Evolutionary conservation across 345 rosid genomes (phyloP).

Genomic region (Populus euphratica): DNA sequence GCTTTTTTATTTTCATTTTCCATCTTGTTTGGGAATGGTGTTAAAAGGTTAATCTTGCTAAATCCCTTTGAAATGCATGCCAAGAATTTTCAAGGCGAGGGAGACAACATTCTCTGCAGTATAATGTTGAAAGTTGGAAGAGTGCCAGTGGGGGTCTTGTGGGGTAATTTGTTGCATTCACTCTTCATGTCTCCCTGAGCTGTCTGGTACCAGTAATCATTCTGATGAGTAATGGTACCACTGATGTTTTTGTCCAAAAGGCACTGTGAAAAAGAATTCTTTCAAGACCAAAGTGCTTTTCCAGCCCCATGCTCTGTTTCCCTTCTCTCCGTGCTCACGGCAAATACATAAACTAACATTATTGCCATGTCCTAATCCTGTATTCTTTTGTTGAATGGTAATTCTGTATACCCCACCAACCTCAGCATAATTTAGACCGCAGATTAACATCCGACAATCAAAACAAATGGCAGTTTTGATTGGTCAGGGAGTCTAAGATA

Average conservation of each 20-base stretch:
- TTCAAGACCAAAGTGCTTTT: slow-evolving; percentile 1
- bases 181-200: slow-evolving; percentile 42
- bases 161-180: slow-evolving; percentile 36
- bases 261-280: slow-evolving; percentile 14
- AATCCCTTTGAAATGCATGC: slow-evolving; percentile 10
- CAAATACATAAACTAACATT: not conserved
- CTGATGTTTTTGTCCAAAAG: slow-evolving; percentile 21
- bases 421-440: slow-evolving; percentile 15
- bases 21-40: not conserved
- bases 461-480: not conserved
- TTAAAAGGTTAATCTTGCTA: slow-evolving; percentile 20
- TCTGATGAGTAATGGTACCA: slow-evolving; percentile 26
- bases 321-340: slow-evolving; percentile 6
- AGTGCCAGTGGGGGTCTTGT: slow-evolving; percentile 33
- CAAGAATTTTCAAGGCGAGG: slow-evolving; percentile 1
- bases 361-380: slow-evolving; percentile 14
- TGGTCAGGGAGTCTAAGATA: not conserved
- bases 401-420: not conserved
- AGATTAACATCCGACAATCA: slow-evolving; percentile 18
- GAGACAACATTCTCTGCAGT: slow-evolving; percentile 24
- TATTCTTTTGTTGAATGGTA: slow-evolving; percentile 11
- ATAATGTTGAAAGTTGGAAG: slow-evolving; percentile 19
- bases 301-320: not conserved
- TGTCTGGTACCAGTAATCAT: slow-evolving; percentile 41
- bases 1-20: not conserved